A percentile compares a stretch with the other conserved stretches of the same genome.
phyloP scores from a whole-genome alignment of 1,284 basidiomycete species.

The Hemileia vastatrix region DNA sequence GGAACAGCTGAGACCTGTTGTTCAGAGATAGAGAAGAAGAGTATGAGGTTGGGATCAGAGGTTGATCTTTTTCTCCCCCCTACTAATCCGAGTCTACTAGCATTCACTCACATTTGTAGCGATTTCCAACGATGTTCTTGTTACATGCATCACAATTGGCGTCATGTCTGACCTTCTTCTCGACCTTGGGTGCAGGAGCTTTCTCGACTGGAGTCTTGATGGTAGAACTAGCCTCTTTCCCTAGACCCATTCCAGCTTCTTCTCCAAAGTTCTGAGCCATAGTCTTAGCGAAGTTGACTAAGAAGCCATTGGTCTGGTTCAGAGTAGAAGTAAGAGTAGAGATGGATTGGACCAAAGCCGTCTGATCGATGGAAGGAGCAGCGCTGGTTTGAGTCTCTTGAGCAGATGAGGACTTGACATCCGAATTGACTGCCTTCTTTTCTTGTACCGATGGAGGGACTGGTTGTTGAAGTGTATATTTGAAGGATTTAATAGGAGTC shows the following conservation, averaged over 20 bases:
- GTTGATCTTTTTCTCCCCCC: neutral
- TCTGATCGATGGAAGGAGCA: no score
- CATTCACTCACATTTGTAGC: slow-evolving; percentile 16
- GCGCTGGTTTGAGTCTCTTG: no score
- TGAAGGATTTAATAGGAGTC: no score
- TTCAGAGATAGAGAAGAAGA: neutral
- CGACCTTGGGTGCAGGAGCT: neutral
- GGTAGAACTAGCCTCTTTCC: neutral
- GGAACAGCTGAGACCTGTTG: slow-evolving; percentile 25
- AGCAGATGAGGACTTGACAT: no score
- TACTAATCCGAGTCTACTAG: no score
- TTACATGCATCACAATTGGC: slow-evolving; percentile 23
- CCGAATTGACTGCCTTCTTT: no score
- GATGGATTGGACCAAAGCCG: neutral
- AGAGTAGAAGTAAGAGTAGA: neutral
- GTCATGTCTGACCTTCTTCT: neutral
- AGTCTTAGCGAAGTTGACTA: neutral
- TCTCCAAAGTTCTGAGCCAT: neutral
- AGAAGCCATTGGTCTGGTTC: neutral
- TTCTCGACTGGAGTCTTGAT: neutral
- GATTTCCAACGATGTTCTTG: slow-evolving; percentile 5
- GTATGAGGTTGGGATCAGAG: neutral
- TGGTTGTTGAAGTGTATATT: no score
- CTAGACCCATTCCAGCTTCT: neutral
- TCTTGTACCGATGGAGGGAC: no score